Percentiles rank a stretch among this genome's conserved stretches.
phyloP scores from a whole-genome alignment of 2,329 filamentous ascomycete species.

The Colletotrichum sp. region DNA sequence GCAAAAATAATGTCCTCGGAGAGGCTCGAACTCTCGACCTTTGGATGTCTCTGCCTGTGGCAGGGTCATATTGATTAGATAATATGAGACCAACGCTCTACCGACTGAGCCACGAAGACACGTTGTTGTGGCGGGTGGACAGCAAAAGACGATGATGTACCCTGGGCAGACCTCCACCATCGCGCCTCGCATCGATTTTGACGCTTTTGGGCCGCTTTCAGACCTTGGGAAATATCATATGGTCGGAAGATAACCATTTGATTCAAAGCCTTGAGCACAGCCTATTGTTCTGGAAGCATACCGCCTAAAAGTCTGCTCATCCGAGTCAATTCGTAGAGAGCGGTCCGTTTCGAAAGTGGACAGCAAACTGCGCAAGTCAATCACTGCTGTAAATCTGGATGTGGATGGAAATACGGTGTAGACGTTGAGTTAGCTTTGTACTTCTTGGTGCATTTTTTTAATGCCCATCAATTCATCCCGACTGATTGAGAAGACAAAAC shows the following conservation, averaged over 20 bases:
- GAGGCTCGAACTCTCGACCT: conserved; percentile 22
- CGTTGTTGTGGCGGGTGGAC: background rate
- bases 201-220: too few relatives aligned
- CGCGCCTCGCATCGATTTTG: too few relatives aligned
- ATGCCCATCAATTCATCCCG: background rate
- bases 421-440: background rate
- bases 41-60: background rate
- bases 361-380: fast-evolving
- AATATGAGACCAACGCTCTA: conserved; percentile 22
- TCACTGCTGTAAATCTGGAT: too few relatives aligned
- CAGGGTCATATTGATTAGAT: background rate
- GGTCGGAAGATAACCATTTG: too few relatives aligned
- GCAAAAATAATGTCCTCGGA: background rate
- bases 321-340: background rate
- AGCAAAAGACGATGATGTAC: background rate
- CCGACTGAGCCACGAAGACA: conserved; percentile 20
- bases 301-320: background rate
- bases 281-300: too few relatives aligned
- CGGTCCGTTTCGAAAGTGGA: background rate
- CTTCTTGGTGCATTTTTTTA: too few relatives aligned
- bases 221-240: too few relatives aligned
- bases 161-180: fast-evolving
- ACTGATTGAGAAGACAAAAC: background rate
- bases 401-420: background rate
- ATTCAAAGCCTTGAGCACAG: too few relatives aligned